phyloP scores from a whole-genome alignment of 1,139 yeast genomes.

The Candida neerlandica region DNA sequence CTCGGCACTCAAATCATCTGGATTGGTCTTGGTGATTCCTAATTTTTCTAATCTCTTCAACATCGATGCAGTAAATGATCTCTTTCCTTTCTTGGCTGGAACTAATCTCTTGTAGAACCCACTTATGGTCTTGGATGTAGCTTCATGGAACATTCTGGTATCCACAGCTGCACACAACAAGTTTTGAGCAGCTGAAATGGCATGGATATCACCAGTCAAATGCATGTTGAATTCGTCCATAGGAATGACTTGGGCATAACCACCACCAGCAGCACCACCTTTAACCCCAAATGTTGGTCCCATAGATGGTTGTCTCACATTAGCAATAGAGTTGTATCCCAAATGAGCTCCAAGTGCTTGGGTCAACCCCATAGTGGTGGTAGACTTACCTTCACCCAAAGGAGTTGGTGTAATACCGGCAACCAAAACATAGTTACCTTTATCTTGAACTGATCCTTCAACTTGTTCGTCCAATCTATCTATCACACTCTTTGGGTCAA shows the following conservation, averaged over 20 bases:
- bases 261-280: slow-evolving; percentile 99
- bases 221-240: slow-evolving; percentile 99
- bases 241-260: slow-evolving; percentile 97
- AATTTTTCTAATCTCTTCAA: slow-evolving; percentile 74
- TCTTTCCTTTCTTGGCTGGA: slow-evolving; percentile 81
- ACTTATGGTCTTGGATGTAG: slow-evolving; percentile 83
- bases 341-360: slow-evolving; percentile 96
- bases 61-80: slow-evolving; percentile 81
- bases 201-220: slow-evolving; percentile 97
- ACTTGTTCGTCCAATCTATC: slow-evolving; percentile 59
- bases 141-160: slow-evolving; percentile 96
- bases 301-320: slow-evolving; percentile 98
- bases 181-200: slow-evolving; percentile 94
- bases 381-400: slow-evolving; percentile 96
- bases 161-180: slow-evolving; percentile 96
- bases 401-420: slow-evolving; percentile 99
- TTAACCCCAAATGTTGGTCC: slow-evolving; percentile 99
- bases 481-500: slow-evolving; percentile 55
- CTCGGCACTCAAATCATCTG: slow-evolving; percentile 78
- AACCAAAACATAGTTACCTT: slow-evolving; percentile 90
- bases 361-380: slow-evolving; percentile 94
- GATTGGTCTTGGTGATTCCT: slow-evolving; percentile 79
- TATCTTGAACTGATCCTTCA: slow-evolving; percentile 47
- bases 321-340: slow-evolving; percentile 85
- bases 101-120: slow-evolving; percentile 82